Conservation (phyloP, 2,329 filamentous ascomycete genomes). For the Pseudocercospora crystallina region DNA sequence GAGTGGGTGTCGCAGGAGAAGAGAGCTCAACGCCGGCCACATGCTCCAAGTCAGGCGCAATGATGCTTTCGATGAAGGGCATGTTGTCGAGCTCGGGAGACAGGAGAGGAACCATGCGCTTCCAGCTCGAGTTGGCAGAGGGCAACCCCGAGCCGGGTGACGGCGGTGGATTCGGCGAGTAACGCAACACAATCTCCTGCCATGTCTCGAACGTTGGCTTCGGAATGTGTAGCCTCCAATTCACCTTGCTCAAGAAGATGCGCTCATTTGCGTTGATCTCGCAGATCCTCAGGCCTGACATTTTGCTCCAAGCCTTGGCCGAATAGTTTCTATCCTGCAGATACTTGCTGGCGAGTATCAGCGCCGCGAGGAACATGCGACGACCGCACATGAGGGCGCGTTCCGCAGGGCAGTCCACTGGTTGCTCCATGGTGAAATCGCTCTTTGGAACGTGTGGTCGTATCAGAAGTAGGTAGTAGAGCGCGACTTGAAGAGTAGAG, state of each 20-base stretch:
- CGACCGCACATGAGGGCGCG: conserved; percentile 91
- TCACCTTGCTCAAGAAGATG: conserved; percentile 82
- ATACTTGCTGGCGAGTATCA: conserved; percentile 97
- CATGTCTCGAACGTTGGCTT: conserved; percentile 87
- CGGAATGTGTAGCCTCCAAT: conserved; percentile 93
- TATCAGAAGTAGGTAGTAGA: conserved; percentile 94
- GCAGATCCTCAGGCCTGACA: conserved; percentile 86
- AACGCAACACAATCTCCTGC: conserved; percentile 87
- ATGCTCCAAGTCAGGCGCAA: conserved; percentile 7
- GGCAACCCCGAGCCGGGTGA: conserved; percentile 25
- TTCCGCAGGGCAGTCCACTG: conserved; percentile 67
- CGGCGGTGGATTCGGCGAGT: conserved; percentile 60
- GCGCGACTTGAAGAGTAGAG: conserved; percentile 91
- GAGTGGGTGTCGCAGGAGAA: conserved; percentile 28
- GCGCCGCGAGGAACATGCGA: conserved; percentile 92
- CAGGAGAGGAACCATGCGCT: conserved; percentile 54
- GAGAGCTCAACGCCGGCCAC: conserved; percentile 15
- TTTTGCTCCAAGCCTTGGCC: conserved; percentile 97
- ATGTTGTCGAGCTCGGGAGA: conserved; percentile 57
- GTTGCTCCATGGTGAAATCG: conserved; percentile 85
- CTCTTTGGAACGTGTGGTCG: conserved; percentile 81
- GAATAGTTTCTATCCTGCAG: conserved; percentile 98
- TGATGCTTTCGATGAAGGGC: conserved; percentile 20
- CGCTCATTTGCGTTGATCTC: conserved; percentile 98
- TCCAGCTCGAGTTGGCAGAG: conserved; percentile 37